These are phyloP conservation scores for Hypsizygus marmoreus DNA, from an alignment of 768 basidiomycete species.

Conservation along the genomic window DNA sequence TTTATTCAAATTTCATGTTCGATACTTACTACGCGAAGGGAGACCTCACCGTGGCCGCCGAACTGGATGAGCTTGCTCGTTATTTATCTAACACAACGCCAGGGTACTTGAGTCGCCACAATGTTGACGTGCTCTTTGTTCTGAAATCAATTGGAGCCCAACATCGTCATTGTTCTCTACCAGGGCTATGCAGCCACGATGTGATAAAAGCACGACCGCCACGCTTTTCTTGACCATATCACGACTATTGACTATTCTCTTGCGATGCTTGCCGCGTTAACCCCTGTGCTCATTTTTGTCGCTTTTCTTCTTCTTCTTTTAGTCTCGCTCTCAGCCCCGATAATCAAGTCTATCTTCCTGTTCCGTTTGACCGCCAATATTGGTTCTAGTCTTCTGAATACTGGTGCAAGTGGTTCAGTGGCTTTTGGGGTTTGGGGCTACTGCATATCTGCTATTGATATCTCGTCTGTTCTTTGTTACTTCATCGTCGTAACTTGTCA, in stretches of 20 bases:
- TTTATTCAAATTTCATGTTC: too few species aligned
- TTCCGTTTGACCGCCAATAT: slow-evolving; percentile 47
- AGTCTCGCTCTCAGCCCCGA: slow-evolving; percentile 61
- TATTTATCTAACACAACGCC: too few species aligned
- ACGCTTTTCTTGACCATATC: background rate
- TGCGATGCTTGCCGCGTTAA: slow-evolving; percentile 31
- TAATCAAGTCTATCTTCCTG: slow-evolving; percentile 57
- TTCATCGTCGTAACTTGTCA: too few species aligned
- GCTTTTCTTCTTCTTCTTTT: slow-evolving; percentile 65
- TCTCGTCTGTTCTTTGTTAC: slow-evolving; percentile 38
- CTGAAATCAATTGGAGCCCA: background rate
- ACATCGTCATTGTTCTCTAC: slow-evolving; percentile 20
- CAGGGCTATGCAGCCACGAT: slow-evolving; percentile 16
- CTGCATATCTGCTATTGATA: slow-evolving; percentile 49
- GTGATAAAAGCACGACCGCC: background rate
- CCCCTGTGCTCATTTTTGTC: slow-evolving; percentile 46
- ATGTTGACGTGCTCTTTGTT: background rate
- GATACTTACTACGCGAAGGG: slow-evolving; percentile 12
- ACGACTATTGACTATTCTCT: background rate
- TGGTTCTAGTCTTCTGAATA: slow-evolving; percentile 31
- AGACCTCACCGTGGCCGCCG: slow-evolving; percentile 1
- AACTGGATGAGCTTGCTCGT: too few species aligned
- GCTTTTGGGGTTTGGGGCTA: slow-evolving; percentile 68
- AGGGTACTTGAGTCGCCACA: too few species aligned
- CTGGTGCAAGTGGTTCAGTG: slow-evolving; percentile 38